These are phyloP conservation scores for Brassica rapa DNA, from an alignment of 345 rosid species.

Conservation along the genomic window DNA sequence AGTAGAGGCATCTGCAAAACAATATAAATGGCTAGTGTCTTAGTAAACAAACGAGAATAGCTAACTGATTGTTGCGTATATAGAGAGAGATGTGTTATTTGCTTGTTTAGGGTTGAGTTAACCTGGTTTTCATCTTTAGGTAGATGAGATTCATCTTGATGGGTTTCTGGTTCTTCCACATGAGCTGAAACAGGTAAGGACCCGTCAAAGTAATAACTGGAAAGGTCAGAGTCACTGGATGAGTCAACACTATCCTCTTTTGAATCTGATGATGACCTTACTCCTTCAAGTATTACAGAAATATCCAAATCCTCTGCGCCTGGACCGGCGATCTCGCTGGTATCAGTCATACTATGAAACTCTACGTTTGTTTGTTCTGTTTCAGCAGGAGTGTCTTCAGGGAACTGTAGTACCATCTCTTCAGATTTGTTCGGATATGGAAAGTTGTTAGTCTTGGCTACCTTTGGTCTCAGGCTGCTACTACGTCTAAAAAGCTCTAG, in stretches of 20 bases:
- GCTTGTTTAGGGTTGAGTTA: background rate
- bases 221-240: conserved; percentile 35
- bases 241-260: conserved; percentile 40
- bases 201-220: conserved; percentile 38
- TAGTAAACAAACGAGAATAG: background rate
- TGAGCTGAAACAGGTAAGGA: conserved; percentile 23
- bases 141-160: conserved; percentile 36
- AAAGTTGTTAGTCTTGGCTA: background rate
- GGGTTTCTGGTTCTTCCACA: conserved; percentile 31
- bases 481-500: conserved; percentile 31
- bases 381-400: conserved; percentile 20
- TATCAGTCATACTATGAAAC: conserved; percentile 7
- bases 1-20: conserved; percentile 30
- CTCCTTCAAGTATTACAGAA: background rate
- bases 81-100: background rate
- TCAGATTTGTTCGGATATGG: conserved; percentile 18
- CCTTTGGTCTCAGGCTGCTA: conserved; percentile 5
- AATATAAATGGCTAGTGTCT: background rate
- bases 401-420: conserved; percentile 5
- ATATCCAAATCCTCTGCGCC: background rate
- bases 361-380: conserved; percentile 1
- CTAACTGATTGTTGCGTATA: background rate
- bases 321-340: conserved; percentile 12
- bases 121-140: conserved; percentile 42
- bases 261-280: conserved; percentile 24